Conservation (phyloP, 2,329 filamentous ascomycete genomes). For the Capronia americana region DNA sequence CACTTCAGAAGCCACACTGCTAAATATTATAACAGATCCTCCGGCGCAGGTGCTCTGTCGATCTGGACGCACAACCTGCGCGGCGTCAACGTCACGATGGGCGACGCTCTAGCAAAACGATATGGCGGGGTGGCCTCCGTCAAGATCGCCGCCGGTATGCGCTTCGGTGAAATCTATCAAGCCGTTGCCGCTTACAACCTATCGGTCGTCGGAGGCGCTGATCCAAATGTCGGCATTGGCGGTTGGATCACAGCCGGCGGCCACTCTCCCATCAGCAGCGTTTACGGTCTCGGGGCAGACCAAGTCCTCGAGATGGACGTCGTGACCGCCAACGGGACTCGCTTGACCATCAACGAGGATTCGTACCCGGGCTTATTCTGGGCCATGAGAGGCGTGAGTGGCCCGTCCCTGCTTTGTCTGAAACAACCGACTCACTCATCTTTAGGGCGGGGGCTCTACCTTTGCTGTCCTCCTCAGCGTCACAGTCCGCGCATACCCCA, state of each 20-base stretch:
- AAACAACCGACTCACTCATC: neutral
- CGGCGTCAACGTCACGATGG: slow-evolving; percentile 25
- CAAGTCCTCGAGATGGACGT: slow-evolving; percentile 58
- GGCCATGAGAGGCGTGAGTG: slow-evolving; percentile 54
- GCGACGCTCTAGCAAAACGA: slow-evolving; percentile 23
- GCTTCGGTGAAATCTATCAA: slow-evolving; percentile 61
- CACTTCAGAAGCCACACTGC: neutral
- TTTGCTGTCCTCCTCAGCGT: slow-evolving; percentile 62
- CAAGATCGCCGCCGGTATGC: slow-evolving; percentile 62
- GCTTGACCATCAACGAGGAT: slow-evolving; percentile 52
- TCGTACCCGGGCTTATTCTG: slow-evolving; percentile 58
- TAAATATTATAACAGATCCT: slow-evolving; percentile 48
- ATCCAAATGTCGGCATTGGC: slow-evolving; percentile 60
- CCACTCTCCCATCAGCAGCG: slow-evolving; percentile 59
- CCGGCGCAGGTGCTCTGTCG: slow-evolving; percentile 50
- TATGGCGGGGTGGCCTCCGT: slow-evolving; percentile 49
- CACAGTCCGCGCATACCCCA: slow-evolving; percentile 57
- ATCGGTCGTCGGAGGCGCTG: slow-evolving; percentile 62
- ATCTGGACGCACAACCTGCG: slow-evolving; percentile 45
- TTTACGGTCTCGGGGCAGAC: slow-evolving; percentile 60
- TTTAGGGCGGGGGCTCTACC: slow-evolving; percentile 46
- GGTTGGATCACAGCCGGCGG: slow-evolving; percentile 59
- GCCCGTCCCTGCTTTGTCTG: slow-evolving; percentile 43
- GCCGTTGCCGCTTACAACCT: slow-evolving; percentile 56
- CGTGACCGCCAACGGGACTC: slow-evolving; percentile 55